Conservation (phyloP, 768 basidiomycete species). For the Suillus subaureus region DNA sequence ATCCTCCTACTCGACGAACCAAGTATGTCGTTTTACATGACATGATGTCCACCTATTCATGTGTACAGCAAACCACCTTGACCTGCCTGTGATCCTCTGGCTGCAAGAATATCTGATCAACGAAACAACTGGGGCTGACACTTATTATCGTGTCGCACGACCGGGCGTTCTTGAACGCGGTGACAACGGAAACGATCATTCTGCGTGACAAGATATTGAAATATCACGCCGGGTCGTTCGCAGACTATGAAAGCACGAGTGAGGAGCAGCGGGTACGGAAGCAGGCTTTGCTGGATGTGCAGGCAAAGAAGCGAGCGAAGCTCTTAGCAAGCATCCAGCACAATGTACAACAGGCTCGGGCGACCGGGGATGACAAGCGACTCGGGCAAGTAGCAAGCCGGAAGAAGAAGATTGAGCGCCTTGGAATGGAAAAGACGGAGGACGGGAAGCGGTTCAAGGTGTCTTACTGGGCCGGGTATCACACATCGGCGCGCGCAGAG, state of each 20-base stretch:
- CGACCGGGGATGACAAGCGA: conserved; percentile 64
- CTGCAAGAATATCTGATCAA: conserved; percentile 52
- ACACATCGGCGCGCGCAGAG: conserved; percentile 33
- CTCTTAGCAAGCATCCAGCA: conserved; percentile 59
- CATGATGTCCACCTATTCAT: neutral
- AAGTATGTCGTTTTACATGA: conserved; percentile 28
- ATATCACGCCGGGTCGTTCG: conserved; percentile 60
- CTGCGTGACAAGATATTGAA: conserved; percentile 53
- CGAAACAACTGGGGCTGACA: conserved; percentile 38
- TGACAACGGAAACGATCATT: conserved; percentile 64
- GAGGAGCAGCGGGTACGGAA: conserved; percentile 48
- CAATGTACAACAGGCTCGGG: conserved; percentile 50
- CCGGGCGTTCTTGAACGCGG: conserved; percentile 58
- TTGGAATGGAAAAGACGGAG: conserved; percentile 15
- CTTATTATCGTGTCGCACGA: conserved; percentile 71
- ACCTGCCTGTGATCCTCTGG: conserved; percentile 55
- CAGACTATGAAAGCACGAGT: conserved; percentile 48
- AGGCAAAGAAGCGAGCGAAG: conserved; percentile 47
- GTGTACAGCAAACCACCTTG: conserved; percentile 41
- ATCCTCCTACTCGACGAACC: conserved; percentile 63
- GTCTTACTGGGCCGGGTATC: conserved; percentile 51
- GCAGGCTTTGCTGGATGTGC: conserved; percentile 44
- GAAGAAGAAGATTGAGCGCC: conserved; percentile 55
- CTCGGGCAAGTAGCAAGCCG: conserved; percentile 53
- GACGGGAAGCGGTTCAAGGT: conserved; percentile 57